Evolutionary conservation across 495 filamentous ascomycete species (phyloP).

Genomic region (Parmelia sp.): DNA sequence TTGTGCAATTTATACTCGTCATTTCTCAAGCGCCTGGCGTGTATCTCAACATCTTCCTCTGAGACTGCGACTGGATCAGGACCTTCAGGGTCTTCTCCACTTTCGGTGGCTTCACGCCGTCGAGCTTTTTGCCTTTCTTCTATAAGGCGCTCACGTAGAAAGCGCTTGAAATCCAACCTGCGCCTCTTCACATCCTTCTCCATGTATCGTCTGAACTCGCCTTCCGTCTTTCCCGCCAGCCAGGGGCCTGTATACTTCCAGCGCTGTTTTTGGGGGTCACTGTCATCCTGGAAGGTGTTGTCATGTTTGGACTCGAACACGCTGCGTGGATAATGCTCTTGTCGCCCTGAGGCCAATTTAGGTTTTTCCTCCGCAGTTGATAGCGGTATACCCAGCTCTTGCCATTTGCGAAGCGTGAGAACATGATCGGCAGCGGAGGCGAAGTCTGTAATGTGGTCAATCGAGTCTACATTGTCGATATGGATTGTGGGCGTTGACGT

Average conservation of each 20-base stretch:
- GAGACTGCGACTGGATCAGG: conserved; percentile 35
- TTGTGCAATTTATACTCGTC: conserved; percentile 44
- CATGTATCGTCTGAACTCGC: conserved; percentile 63
- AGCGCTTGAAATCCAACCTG: conserved; percentile 56
- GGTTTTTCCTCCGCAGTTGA: conserved; percentile 39
- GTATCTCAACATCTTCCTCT: conserved; percentile 53
- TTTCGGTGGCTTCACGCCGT: conserved; percentile 41
- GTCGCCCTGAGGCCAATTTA: conserved; percentile 14
- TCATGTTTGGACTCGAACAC: conserved; percentile 46
- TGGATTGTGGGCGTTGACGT: conserved; percentile 65
- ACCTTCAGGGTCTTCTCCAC: conserved; percentile 38
- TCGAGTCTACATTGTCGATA: conserved; percentile 69
- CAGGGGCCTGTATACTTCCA: conserved; percentile 82
- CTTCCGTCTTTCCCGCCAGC: conserved; percentile 66
- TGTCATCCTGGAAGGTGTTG: conserved; percentile 39
- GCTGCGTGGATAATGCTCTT: conserved; percentile 32
- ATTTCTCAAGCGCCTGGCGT: conserved; percentile 53
- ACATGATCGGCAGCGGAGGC: conserved; percentile 76
- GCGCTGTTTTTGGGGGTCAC: conserved; percentile 37
- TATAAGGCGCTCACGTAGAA: conserved; percentile 44
- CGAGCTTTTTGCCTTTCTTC: conserved; percentile 40
- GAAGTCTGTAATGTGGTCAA: conserved; percentile 89
- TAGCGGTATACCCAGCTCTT: conserved; percentile 67
- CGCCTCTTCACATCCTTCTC: conserved; percentile 52
- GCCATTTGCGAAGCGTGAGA: conserved; percentile 77